Base-by-base conservation (phyloP, 148 eudicot genomes). In the Mesembryanthemum crystallinum region DNA sequence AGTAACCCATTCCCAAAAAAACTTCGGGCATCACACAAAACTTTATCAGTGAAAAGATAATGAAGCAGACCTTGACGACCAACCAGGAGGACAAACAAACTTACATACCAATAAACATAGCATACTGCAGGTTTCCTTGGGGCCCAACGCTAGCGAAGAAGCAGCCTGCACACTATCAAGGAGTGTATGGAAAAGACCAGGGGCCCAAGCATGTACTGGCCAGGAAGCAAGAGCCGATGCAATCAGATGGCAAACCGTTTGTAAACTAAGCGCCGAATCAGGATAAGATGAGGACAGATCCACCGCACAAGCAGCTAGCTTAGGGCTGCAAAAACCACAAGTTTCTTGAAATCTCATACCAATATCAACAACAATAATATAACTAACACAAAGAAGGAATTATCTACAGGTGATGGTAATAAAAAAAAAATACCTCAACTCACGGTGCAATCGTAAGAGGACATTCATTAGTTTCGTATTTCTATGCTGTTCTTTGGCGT, bases 161-260 rank as follows among this genome's bases (percentile, higher is more conserved):
- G 93, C 86, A 69, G 93, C 86, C 82, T 92, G 96, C 80, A 96
- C 90, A 86, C 89, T 89, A 66, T 91, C 97, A 63, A 96, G 88
- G 23, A 96, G 89, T 47, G 92, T 89, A 75, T 86, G 91, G 83
- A 89, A 92, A 79, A 96, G 90, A 72, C 94, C 89, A 65, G 99
- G 99, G 79, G 93, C 87, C 99, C 99, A 96, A 76, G 97, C 90
- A 85, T 92, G 84, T 17, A 85, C 83, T 20, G 99, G 98, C 99
- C 99, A 96, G 73, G 84, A 92, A 80, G 99, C 91, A 83, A 96
- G 93, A 76, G 98, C 89, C 43, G 99, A 96, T 60, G 85, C 98
- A 83, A 93, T 78, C 79, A 92, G 90, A 85, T 92, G 97, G 84
- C 98, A 91, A 59, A 87, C 92, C 73, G 99, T 87, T 85, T 86